Base-by-base conservation (phyloP, 1,284 basidiomycete species). In the Erythrobasidium hasegawianum region DNA sequence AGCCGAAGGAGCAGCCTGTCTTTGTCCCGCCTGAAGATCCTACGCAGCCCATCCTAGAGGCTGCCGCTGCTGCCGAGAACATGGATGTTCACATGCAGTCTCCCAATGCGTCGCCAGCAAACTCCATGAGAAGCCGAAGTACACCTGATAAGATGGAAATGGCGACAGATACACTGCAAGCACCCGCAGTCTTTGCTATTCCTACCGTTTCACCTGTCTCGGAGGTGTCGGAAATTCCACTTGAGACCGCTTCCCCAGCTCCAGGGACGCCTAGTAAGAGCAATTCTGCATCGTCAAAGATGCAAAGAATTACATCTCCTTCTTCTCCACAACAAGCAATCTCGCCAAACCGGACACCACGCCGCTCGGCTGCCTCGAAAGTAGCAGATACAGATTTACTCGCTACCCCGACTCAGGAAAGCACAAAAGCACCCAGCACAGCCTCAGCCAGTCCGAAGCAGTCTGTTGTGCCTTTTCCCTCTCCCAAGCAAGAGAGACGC, bases 1-100 rank as follows among this genome's bases (percentile, higher is more conserved):
- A 33, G 33, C 4, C 33, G 5, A n/a, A 4, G 8, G 43, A 47
- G n/a, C 43, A 47, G 43, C 50, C n/a, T n/a, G 50, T 27, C 26
- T 22, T 22, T 20, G 50, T 24, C 7, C 20, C n/a, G 20, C 50
- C 50, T 20, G 18, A 57, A 22, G 47, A 57, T 45, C 24, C 41
- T 5, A 65, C 45, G 11, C 38, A 57, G 33, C 62, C 62, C 22
- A 56, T 65, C n/a, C 45, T 65, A 11, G 62, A 65, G 27, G 47
- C 55, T 11, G 54, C 62, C 14, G 22, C 62, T 26, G 62, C 62
- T 38, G 62, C 62, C 2, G 56, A 65, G 24, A 53, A 22, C 38
- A 29, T 58, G 27, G 56, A 55, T n/a, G 62, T 56, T n/a, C 26
- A 56, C 54, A 56, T 56, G 54, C 54, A 40, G 10, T 56, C 54